A percentile compares a stretch with the other conserved stretches of the same genome.
Evolutionary conservation across 306 rosid genomes (phyloP).

Genomic region (Chamaecrista fasciculata): DNA sequence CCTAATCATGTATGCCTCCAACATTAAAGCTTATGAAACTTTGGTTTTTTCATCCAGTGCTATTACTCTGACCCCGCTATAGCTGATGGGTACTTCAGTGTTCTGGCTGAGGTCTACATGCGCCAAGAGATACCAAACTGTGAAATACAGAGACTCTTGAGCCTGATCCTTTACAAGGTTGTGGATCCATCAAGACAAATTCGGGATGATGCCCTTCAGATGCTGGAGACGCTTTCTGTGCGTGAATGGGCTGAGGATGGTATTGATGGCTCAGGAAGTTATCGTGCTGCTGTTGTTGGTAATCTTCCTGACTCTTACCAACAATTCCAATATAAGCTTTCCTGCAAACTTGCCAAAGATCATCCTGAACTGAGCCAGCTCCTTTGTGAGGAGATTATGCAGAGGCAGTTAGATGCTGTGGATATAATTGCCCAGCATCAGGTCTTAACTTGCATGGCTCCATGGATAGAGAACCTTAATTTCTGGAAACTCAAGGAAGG

Average conservation of each 20-base stretch:
- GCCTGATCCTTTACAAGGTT: slow-evolving; percentile 97
- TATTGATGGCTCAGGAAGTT: slow-evolving; percentile 88
- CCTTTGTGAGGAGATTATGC: slow-evolving; percentile 99
- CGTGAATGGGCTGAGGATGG: slow-evolving; percentile 99
- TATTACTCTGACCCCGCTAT: slow-evolving; percentile 94
- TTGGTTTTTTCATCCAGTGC: slow-evolving; percentile 56
- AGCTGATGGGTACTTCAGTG: slow-evolving; percentile 99
- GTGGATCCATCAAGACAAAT: slow-evolving; percentile 98
- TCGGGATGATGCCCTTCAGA: slow-evolving; percentile 99
- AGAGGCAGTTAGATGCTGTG: slow-evolving; percentile 98
- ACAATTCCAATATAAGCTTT: slow-evolving; percentile 98
- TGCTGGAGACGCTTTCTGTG: slow-evolving; percentile 98
- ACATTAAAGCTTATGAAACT: slow-evolving; percentile 24
- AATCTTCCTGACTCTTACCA: slow-evolving; percentile 99
- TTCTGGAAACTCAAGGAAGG: slow-evolving; percentile 99
- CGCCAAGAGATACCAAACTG: slow-evolving; percentile 99
- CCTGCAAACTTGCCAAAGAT: slow-evolving; percentile 98
- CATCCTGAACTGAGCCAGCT: slow-evolving; percentile 98
- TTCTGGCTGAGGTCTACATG: slow-evolving; percentile 99
- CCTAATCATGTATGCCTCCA: background rate
- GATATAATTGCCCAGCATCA: slow-evolving; percentile 99
- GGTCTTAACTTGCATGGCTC: slow-evolving; percentile 99
- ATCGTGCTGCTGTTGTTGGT: slow-evolving; percentile 99
- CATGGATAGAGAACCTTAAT: slow-evolving; percentile 98
- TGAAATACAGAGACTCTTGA: slow-evolving; percentile 93